Conservation (phyloP, 805 yeast species). For the Wickerhamomyces silvicola region DNA sequence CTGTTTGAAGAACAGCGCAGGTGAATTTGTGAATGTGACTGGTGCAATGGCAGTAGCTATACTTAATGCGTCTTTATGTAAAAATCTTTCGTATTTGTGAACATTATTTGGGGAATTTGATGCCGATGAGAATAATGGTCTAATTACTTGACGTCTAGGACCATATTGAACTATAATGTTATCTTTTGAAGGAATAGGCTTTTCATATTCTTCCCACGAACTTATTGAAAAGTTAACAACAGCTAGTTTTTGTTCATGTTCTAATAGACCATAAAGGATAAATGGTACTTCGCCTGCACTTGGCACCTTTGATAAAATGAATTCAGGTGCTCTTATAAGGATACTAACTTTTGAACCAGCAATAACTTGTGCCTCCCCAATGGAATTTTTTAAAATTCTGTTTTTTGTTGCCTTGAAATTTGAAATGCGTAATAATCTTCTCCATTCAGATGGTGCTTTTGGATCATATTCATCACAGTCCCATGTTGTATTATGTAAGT, state of each 20-base stretch:
- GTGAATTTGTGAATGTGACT: constrained; percentile 73
- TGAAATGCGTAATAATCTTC: constrained; percentile 61
- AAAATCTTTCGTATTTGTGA: constrained; percentile 76
- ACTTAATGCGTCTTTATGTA: constrained; percentile 68
- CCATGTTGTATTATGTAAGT: constrained; percentile 78
- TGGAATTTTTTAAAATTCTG: constrained; percentile 55
- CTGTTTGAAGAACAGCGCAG: constrained; percentile 75
- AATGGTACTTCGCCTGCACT: constrained; percentile 44
- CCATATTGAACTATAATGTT: constrained; percentile 86
- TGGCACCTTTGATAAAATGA: constrained; percentile 36
- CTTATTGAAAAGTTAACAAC: constrained; percentile 76
- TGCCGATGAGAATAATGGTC: constrained; percentile 78
- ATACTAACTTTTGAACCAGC: constrained; percentile 65
- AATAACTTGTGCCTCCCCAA: constrained; percentile 35
- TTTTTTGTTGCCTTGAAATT: constrained; percentile 74
- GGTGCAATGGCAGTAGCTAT: constrained; percentile 90
- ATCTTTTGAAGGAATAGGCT: constrained; percentile 81
- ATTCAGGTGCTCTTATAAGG: constrained; percentile 50
- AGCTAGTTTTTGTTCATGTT: constrained; percentile 82
- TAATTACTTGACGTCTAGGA: constrained; percentile 75
- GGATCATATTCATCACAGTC: constrained; percentile 77
- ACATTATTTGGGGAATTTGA: constrained; percentile 78
- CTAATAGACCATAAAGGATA: constrained; percentile 65
- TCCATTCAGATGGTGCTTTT: constrained; percentile 73
- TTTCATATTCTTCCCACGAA: constrained; percentile 85